Evolutionary conservation across 2,329 filamentous ascomycete genomes (phyloP).

Genomic region (Fusarium abutilonis): DNA sequence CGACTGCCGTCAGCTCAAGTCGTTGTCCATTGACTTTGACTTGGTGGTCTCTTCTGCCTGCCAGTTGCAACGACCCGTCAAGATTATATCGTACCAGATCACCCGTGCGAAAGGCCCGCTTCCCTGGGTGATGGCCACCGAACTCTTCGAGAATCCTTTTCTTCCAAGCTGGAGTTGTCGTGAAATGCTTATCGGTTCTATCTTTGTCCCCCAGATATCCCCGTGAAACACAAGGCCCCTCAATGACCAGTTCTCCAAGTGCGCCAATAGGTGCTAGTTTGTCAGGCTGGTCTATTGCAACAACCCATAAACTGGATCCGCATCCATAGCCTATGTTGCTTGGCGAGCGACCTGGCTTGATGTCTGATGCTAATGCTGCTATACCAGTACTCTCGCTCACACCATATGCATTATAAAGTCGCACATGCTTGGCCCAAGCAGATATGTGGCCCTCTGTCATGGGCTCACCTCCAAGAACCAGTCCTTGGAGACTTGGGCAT

Average conservation of each 20-base stretch:
- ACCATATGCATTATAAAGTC: constrained; percentile 8
- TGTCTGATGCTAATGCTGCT: background rate
- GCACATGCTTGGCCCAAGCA: constrained; percentile 5
- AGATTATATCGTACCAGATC: constrained; percentile 10
- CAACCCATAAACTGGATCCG: constrained; percentile 3
- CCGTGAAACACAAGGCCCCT: background rate
- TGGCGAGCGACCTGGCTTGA: background rate
- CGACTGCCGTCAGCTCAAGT: constrained; percentile 1
- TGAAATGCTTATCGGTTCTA: background rate
- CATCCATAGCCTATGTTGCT: constrained; percentile 5
- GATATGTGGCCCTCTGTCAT: constrained; percentile 5
- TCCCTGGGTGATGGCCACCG: background rate
- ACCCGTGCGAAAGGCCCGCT: background rate
- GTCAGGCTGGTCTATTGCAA: background rate
- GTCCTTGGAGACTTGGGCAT: background rate
- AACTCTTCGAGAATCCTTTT: background rate
- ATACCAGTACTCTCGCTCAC: constrained; percentile 12
- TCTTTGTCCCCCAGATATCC: background rate
- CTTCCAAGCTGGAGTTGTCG: background rate
- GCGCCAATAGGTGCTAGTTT: constrained; percentile 7
- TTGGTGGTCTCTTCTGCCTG: constrained; percentile 7
- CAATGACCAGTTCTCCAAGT: constrained; percentile 2
- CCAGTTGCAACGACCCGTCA: constrained; percentile 1
- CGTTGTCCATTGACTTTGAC: constrained; percentile 9
- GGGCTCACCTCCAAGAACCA: constrained; percentile 6